Conservation (phyloP, 257 asterid species). For the Gentiana macrophylla region DNA sequence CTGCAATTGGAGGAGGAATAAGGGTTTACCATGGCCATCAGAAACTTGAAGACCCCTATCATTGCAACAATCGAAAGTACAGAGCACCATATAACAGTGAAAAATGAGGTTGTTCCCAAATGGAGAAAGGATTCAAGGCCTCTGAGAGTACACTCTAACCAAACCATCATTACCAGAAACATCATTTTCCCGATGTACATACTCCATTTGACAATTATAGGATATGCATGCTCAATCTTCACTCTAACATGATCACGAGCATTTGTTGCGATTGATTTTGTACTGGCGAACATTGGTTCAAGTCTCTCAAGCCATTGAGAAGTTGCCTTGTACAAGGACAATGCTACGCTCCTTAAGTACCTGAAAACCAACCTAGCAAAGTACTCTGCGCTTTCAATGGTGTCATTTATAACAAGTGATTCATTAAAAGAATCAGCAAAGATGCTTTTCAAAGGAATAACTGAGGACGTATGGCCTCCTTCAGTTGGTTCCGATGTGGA, state of each 20-base stretch:
- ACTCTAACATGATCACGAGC: constrained; percentile 33
- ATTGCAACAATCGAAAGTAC: constrained; percentile 55
- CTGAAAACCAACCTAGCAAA: constrained; percentile 43
- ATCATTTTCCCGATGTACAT: constrained; percentile 47
- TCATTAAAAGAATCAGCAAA: constrained; percentile 19
- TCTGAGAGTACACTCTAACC: constrained; percentile 87
- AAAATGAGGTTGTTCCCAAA: constrained; percentile 85
- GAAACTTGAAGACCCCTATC: constrained; percentile 55
- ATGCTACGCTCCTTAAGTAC: constrained; percentile 37
- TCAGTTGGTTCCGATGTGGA: constrained; percentile 27
- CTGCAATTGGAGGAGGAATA: constrained; percentile 9
- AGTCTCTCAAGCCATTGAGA: constrained; percentile 62
- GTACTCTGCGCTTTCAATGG: constrained; percentile 27
- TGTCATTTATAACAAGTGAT: constrained; percentile 16
- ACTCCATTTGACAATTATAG: constrained; percentile 58
- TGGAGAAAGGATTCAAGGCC: constrained; percentile 80
- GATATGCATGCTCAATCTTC: constrained; percentile 59
- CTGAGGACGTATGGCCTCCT: constrained; percentile 19
- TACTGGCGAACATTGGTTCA: constrained; percentile 34
- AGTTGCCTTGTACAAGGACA: constrained; percentile 44
- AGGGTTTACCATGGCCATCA: constrained; percentile 54
- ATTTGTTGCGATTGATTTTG: constrained; percentile 26
- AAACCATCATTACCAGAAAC: constrained; percentile 67
- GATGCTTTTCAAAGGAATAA: constrained; percentile 14
- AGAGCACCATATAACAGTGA: constrained; percentile 77